Percentiles rank a stretch among this genome's conserved stretches.
Evolutionary conservation across 2,329 filamentous ascomycete genomes (phyloP).

Genomic region (Diaporthe longicolla): DNA sequence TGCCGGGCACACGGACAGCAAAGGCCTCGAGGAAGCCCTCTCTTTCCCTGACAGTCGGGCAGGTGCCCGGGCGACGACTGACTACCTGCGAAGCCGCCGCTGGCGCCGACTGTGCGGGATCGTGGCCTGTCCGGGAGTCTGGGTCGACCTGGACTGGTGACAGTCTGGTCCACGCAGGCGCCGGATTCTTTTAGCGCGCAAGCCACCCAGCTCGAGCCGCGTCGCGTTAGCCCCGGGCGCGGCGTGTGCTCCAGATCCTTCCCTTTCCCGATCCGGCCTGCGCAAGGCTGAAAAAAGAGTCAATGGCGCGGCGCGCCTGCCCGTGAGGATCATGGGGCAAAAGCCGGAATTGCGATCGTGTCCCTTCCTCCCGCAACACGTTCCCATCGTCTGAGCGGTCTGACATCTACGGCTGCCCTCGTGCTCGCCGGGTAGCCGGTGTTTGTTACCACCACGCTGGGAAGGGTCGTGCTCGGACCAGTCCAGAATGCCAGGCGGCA

Average conservation of each 20-base stretch:
- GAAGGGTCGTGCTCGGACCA: neutral
- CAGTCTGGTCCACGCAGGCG: neutral
- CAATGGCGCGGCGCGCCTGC: neutral
- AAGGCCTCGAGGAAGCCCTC: neutral
- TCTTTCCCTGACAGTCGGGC: neutral
- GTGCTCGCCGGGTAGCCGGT: neutral
- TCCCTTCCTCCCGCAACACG: neutral
- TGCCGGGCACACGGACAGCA: slow-evolving; percentile 5
- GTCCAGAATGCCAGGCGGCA: neutral
- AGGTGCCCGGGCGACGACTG: neutral
- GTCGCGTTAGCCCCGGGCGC: slow-evolving; percentile 7
- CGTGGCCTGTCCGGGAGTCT: slow-evolving; percentile 17
- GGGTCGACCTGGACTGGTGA: slow-evolving; percentile 4
- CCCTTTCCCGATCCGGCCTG: slow-evolving; percentile 15
- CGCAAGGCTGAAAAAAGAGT: slow-evolving; percentile 30
- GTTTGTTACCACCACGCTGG: slow-evolving; percentile 14
- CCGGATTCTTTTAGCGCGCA: neutral
- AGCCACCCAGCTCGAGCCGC: neutral
- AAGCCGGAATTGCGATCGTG: neutral
- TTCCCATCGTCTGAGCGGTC: neutral
- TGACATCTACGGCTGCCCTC: neutral
- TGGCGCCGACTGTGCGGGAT: slow-evolving; percentile 28
- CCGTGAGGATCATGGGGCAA: neutral
- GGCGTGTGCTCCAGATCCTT: slow-evolving; percentile 23
- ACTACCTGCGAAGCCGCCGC: slow-evolving; percentile 15